Conservation (phyloP, 768 basidiomycete genomes). For the Amanita pallidorosea region DNA sequence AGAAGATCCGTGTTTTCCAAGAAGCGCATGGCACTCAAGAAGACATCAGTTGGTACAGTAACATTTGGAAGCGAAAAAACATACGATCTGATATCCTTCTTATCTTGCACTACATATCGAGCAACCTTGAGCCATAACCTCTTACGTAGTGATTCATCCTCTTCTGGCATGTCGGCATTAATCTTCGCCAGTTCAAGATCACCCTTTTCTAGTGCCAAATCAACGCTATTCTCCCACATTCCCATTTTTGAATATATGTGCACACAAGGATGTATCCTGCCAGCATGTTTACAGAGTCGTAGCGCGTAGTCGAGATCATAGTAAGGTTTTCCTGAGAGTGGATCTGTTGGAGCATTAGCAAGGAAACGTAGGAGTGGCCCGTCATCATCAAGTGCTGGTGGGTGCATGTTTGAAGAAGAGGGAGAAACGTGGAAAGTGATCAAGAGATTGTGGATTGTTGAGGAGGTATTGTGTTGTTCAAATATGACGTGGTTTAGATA, state of each 20-base stretch:
- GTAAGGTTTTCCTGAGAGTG: constrained; percentile 77
- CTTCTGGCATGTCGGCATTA: constrained; percentile 92
- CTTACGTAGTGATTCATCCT: constrained; percentile 78
- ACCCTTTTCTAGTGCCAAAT: constrained; percentile 87
- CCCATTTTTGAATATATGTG: constrained; percentile 98
- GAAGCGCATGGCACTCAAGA: constrained; percentile 85
- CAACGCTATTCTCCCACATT: constrained; percentile 91
- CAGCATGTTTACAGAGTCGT: constrained; percentile 77
- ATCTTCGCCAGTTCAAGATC: constrained; percentile 92
- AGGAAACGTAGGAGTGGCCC: constrained; percentile 77
- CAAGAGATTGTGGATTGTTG: constrained; percentile 89
- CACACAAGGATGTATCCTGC: constrained; percentile 81
- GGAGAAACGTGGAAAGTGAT: constrained; percentile 74
- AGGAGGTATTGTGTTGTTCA: constrained; percentile 66
- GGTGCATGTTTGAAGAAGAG: constrained; percentile 24
- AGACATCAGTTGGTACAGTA: constrained; percentile 1
- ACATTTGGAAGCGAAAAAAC: constrained; percentile 20
- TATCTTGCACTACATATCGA: constrained; percentile 95
- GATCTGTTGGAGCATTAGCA: constrained; percentile 68
- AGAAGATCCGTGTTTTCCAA: constrained; percentile 89
- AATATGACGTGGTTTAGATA: constrained; percentile 84
- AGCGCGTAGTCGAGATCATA: constrained; percentile 97
- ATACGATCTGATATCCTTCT: constrained; percentile 96
- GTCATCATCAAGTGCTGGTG: constrained; percentile 42
- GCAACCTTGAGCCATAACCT: constrained; percentile 98